Evolutionary conservation across 768 basidiomycete genomes (phyloP), one percentile per base, ranked within the genome.

Genomic region (Auricularia cornea): DNA sequence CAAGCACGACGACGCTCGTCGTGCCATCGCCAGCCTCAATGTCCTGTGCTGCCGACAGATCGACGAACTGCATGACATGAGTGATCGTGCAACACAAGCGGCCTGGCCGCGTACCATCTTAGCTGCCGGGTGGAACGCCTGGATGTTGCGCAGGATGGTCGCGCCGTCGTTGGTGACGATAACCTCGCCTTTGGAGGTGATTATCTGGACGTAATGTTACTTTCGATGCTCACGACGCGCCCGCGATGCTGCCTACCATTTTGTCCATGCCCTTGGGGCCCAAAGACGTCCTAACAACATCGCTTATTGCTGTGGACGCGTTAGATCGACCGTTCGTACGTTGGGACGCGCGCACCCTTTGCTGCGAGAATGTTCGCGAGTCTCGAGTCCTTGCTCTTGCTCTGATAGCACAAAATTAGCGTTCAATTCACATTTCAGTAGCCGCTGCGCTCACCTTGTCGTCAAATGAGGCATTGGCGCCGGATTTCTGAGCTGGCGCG

Each of bases 181-280:
- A 20, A 96, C 93, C 74, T 99, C 96, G 65, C 95, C 95, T 75
- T 94, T 93, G 8, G 92, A 78, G 5, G 94, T 97, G 85, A 94
- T 93, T 72, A 98, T 98, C 96, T 97, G 65, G 38, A 44, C 30
- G 64, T 60, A 18, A 60, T 26, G 11, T 32, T 59, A 32, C 60
- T 66, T 51, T 61, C 10, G 20, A 38, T 38, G 35, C 16, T 14
- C 44, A 23, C 10, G 44, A 20, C 3, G 11, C 20, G 23, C 11
- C 44, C 11, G 44, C 16, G 11, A 23, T 48, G 20, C 38, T 29
- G 33, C 41, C 28, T 59, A 91, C 96, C 96, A 98, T 98, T 81
- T 98, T 98, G 79, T 98, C 96, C 96, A 99, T 99, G 66, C 96
- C 96, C 75, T 90, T 87, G 57, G 96, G 96, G 16, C 96, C 96